phyloP scores from a whole-genome alignment of 257 asterid genomes.

The Ocimum tenuiflorum region DNA sequence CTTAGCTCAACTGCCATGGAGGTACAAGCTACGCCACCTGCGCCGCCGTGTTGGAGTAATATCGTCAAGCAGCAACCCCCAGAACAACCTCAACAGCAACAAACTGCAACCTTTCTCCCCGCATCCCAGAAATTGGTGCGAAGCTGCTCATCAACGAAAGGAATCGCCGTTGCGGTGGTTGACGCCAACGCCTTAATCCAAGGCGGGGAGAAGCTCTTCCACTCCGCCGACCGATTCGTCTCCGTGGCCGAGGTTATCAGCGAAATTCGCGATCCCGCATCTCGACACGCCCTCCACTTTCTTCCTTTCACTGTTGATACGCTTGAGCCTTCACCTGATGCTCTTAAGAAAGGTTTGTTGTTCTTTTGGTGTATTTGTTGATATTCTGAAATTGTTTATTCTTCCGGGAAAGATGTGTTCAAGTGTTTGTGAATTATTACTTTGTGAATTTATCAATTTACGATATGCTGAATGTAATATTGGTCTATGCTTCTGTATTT shows the following conservation, averaged over 20 bases:
- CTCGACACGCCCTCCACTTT: constrained; percentile 78
- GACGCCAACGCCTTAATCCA: constrained; percentile 91
- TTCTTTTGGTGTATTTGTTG: neutral
- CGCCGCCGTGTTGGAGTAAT: constrained; percentile 57
- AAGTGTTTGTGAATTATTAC: neutral
- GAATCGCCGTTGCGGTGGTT: constrained; percentile 81
- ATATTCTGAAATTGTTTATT: neutral
- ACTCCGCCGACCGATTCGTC: constrained; percentile 71
- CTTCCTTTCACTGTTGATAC: constrained; percentile 75
- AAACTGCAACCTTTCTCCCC: neutral
- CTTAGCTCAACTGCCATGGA: constrained; percentile 41
- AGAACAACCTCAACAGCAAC: neutral
- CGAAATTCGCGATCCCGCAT: constrained; percentile 81
- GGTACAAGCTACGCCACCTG: constrained; percentile 31
- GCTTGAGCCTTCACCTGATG: constrained; percentile 69
- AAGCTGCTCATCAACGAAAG: constrained; percentile 72
- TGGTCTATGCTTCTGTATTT: neutral
- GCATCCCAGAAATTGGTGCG: constrained; percentile 38
- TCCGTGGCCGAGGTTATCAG: constrained; percentile 68
- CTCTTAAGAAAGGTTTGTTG: constrained; percentile 57
- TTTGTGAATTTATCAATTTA: neutral
- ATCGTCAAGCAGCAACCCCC: constrained; percentile 47
- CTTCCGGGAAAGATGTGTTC: neutral
- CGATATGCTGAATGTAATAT: neutral
- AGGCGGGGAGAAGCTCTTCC: constrained; percentile 58